Conservation (phyloP, 2,329 filamentous ascomycete genomes). For the Geosmithia flava region DNA sequence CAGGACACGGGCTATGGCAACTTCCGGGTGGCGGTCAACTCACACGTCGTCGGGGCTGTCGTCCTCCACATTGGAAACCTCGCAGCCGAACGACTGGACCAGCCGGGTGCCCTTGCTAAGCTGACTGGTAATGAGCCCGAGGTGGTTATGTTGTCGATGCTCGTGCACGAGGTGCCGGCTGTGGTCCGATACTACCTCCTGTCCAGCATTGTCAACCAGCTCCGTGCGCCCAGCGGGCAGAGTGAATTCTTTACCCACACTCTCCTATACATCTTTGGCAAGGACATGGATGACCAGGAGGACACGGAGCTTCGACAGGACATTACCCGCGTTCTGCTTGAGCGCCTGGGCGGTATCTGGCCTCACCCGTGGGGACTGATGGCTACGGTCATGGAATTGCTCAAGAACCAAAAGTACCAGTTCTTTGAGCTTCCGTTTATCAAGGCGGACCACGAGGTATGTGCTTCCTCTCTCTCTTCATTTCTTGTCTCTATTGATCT, state of each 20-base stretch:
- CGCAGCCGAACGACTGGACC: conserved; percentile 49
- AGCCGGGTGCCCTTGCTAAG: conserved; percentile 45
- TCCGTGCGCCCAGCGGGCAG: conserved; percentile 78
- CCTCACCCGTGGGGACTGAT: conserved; percentile 95
- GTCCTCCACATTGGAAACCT: conserved; percentile 71
- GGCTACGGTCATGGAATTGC: conserved; percentile 74
- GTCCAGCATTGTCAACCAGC: conserved; percentile 76
- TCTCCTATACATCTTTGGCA: conserved; percentile 73
- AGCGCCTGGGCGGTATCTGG: conserved; percentile 77
- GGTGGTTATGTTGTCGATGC: conserved; percentile 59
- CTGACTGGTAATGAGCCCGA: conserved; percentile 32
- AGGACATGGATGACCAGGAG: conserved; percentile 60
- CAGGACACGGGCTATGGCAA: conserved; percentile 54
- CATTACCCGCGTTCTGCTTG: conserved; percentile 77
- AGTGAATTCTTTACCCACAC: conserved; percentile 89
- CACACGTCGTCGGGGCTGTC: conserved; percentile 64
- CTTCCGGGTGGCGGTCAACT: conserved; percentile 55
- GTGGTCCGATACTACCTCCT: conserved; percentile 79
- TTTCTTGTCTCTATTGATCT: not conserved
- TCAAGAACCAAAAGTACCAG: conserved; percentile 81
- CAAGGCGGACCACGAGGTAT: conserved; percentile 77
- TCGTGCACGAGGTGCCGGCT: conserved; percentile 62
- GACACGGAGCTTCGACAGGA: conserved; percentile 78
- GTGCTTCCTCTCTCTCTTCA: conserved; percentile 5
- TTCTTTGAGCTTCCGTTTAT: conserved; percentile 93